Conservation (phyloP, 2,329 filamentous ascomycete species). For the Claviceps lovelessii region DNA sequence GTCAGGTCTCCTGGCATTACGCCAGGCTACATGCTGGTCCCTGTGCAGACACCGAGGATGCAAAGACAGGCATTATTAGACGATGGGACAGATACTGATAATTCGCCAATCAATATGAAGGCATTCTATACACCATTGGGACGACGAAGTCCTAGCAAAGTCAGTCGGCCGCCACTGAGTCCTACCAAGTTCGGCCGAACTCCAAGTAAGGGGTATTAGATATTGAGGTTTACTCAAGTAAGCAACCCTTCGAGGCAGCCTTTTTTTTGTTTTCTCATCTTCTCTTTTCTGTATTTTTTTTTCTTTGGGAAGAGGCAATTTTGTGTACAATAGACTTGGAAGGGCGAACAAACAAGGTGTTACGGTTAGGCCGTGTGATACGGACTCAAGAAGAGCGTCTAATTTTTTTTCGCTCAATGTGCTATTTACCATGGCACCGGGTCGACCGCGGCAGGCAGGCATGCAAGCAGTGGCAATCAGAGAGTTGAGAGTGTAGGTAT, state of each 20-base stretch:
- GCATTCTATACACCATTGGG: constrained; percentile 32
- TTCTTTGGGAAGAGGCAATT: neutral
- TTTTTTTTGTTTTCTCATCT: neutral
- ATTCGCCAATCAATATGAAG: constrained; percentile 28
- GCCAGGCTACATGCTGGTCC: constrained; percentile 36
- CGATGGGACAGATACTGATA: constrained; percentile 38
- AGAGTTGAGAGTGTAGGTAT: neutral
- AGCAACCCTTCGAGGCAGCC: neutral
- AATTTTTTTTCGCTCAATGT: neutral
- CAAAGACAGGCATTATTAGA: constrained; percentile 29
- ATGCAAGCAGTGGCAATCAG: neutral
- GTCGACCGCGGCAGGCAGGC: neutral
- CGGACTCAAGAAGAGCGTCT: neutral
- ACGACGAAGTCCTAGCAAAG: constrained; percentile 35
- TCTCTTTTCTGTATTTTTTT: neutral
- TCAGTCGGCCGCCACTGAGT: constrained; percentile 31
- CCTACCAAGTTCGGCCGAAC: constrained; percentile 30
- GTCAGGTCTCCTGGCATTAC: constrained; percentile 16
- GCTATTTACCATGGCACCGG: neutral
- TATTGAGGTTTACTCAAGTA: neutral
- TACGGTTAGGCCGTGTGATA: neutral
- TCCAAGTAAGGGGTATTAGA: constrained; percentile 21
- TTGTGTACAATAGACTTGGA: neutral
- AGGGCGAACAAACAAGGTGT: neutral
- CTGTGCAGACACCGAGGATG: constrained; percentile 33